Base-by-base conservation (phyloP, 1,284 basidiomycete genomes). In the Papiliotrema laurentii region DNA sequence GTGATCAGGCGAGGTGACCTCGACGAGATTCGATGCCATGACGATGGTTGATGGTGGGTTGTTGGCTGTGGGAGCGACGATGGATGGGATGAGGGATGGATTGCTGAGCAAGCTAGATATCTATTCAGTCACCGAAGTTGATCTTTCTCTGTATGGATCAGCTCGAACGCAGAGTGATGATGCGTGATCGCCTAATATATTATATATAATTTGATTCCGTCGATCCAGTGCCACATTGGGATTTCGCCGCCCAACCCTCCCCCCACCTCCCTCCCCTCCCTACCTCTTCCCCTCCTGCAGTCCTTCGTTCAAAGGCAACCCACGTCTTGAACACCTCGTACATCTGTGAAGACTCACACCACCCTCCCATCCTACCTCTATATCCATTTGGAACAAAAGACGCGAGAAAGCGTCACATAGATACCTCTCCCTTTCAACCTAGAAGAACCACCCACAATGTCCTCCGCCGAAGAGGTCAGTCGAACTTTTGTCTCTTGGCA, bases 1-100 rank as follows among this genome's bases (percentile, higher is more conserved):
- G 51, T 89, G 81, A 14, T 80, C 74, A 0, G 87, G 73, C 5
- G 85, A 85, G 24, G 75, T 69, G 44, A 93, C 78, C 26, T 76
- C 68, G 67, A 72, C 56, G 48, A 71, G 58, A 55, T 73, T 75
- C 31, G 53, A 26, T n/a, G 64, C 49, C 62, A 63, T 65, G n/a
- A n/a, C n/a, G n/a, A n/a, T n/a, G 46, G 44, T 49, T 50, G 36
- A 39, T 37, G 31, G 30, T 21, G 27, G n/a, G n/a, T n/a, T n/a
- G n/a, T n/a, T 43, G 11, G 28, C 3, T 9, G 18, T 43, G 42
- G 5, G 9, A 24, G 24, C 25, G 40, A 31, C 7, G 10, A 19
- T 13, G 41, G n/a, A n/a, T n/a, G 13, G 33, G 28, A 9, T 22
- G 5, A 6, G 39, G 28, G 39, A 37, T 37, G 36, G 9, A 14